These are phyloP conservation scores for Ganoderma resinaceum DNA, from an alignment of 1,284 basidiomycete species.

Conservation along the genomic window DNA sequence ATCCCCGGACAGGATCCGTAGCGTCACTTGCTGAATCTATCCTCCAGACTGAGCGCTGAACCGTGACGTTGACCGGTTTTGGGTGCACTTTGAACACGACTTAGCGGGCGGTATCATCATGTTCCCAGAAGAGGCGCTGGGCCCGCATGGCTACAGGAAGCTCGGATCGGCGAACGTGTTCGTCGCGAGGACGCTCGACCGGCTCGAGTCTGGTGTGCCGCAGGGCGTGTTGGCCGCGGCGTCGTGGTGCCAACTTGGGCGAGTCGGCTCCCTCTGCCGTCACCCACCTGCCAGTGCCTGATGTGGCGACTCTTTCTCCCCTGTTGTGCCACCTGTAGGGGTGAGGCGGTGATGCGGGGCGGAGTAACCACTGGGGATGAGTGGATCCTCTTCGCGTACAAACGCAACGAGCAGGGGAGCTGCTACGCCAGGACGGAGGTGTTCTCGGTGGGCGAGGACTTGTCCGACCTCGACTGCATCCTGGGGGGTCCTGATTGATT, in stretches of 20 bases:
- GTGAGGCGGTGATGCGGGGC: background rate
- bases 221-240: background rate
- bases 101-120: background rate
- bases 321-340: background rate
- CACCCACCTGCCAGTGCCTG: too few relatives aligned
- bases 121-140: background rate
- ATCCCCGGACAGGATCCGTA: background rate
- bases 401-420: background rate
- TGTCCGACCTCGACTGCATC: background rate
- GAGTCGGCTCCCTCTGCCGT: background rate
- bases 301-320: background rate
- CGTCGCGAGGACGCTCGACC: background rate
- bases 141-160: background rate
- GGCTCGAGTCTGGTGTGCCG: background rate
- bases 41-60: too few relatives aligned
- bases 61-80: too few relatives aligned
- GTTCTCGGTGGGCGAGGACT: background rate
- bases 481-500: background rate
- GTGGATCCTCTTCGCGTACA: background rate
- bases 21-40: too few relatives aligned
- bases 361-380: background rate
- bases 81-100: too few relatives aligned
- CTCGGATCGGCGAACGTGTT: background rate
- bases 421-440: background rate
- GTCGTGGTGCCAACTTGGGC: background rate